Conservation (phyloP, 495 filamentous ascomycete species). For the Xylaria cubensis region DNA sequence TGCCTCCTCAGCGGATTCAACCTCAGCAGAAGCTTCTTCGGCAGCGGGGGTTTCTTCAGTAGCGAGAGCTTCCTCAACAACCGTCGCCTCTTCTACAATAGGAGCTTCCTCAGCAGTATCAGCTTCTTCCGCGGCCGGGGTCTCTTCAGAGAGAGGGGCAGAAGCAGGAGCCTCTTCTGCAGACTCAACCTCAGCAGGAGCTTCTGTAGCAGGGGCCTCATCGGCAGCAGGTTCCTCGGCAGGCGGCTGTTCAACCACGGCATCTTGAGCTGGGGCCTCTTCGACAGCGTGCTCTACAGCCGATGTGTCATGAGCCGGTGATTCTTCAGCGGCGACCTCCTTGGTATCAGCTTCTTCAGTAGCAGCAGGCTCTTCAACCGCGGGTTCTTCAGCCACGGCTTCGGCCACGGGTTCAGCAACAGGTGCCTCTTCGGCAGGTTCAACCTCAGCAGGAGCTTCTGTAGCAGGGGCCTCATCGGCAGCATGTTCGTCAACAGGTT, state of each 20-base stretch:
- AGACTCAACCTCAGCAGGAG: slow-evolving; percentile 2
- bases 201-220: slow-evolving; percentile 2
- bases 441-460: neutral
- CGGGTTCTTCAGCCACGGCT: slow-evolving; percentile 28
- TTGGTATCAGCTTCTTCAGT: slow-evolving; percentile 22
- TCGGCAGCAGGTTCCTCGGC: slow-evolving; percentile 4
- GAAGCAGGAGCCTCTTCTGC: neutral
- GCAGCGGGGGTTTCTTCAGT: slow-evolving; percentile 23
- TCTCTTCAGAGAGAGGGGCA: neutral
- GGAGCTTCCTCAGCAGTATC: neutral
- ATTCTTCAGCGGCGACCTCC: neutral
- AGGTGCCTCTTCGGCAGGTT: slow-evolving; percentile 15
- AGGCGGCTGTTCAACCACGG: slow-evolving; percentile 10
- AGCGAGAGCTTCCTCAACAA: slow-evolving; percentile 21
- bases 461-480: neutral
- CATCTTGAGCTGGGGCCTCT: neutral
- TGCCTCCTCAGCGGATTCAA: slow-evolving; percentile 29
- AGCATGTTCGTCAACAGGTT: slow-evolving; percentile 9
- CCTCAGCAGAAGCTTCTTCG: slow-evolving; percentile 25
- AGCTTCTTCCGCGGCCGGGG: neutral
- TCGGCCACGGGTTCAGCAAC: slow-evolving; percentile 25
- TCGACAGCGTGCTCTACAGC: slow-evolving; percentile 11
- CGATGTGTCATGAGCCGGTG: slow-evolving; percentile 4
- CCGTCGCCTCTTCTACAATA: slow-evolving; percentile 18
- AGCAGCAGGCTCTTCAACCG: slow-evolving; percentile 2